Evolutionary conservation across 1,284 basidiomycete species (phyloP).

Genomic region (Naganishia cerealis): DNA sequence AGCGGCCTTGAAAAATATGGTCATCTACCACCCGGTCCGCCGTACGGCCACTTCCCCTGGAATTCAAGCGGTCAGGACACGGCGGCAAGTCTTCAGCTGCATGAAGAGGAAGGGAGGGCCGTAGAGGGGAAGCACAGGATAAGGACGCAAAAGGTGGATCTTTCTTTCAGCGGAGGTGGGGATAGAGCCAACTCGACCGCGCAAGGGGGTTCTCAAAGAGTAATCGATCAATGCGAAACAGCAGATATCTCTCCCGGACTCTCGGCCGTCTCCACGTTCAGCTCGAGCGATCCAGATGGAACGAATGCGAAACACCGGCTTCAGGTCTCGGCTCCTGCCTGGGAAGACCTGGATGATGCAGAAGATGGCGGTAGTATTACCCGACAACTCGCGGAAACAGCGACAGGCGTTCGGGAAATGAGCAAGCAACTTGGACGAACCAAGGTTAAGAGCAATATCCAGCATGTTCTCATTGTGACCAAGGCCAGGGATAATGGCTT

Average conservation of each 20-base stretch:
- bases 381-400: conserved; percentile 91
- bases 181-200: conserved; percentile 11
- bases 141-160: conserved; percentile 8
- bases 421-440: conserved; percentile 96
- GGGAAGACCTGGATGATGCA: conserved; percentile 53
- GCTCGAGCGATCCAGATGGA: background rate
- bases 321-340: conserved; percentile 24
- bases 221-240: background rate
- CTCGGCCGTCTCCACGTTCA: conserved; percentile 16
- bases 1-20: conserved; percentile 54
- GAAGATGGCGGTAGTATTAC: conserved; percentile 73
- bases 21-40: conserved; percentile 48
- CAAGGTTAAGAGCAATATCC: conserved; percentile 84
- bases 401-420: conserved; percentile 95
- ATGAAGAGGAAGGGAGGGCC: background rate
- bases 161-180: background rate
- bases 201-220: background rate
- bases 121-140: background rate
- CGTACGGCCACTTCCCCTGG: conserved; percentile 30
- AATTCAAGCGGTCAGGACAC: background rate
- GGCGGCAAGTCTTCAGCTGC: background rate
- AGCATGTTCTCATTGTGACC: conserved; percentile 92
- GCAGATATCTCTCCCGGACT: conserved; percentile 12
- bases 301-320: conserved; percentile 2
- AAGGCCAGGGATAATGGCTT: conserved; percentile 96